A percentile compares a stretch with the other conserved stretches of the same genome.
These are phyloP conservation scores for Spinacia oleracea DNA, from an alignment of 179 eudicot genomes.

Conservation along the genomic window DNA sequence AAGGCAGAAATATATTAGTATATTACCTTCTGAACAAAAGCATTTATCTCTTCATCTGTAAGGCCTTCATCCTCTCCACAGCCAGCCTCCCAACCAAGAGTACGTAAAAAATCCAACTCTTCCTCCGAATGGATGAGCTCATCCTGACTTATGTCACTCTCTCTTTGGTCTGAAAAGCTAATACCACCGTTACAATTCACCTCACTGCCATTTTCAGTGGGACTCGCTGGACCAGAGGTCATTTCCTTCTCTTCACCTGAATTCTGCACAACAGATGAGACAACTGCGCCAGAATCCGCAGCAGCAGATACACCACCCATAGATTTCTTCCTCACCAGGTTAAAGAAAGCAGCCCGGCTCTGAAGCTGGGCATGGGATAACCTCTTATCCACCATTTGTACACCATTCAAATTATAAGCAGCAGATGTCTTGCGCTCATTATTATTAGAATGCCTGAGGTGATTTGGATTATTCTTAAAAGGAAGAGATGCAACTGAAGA, in stretches of 20 bases:
- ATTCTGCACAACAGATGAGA: constrained; percentile 39
- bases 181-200: constrained; percentile 41
- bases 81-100: constrained; percentile 87
- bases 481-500: constrained; percentile 40
- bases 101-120: constrained; percentile 77
- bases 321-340: constrained; percentile 73
- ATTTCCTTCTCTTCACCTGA: constrained; percentile 34
- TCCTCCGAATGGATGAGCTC: constrained; percentile 52
- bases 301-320: constrained; percentile 37
- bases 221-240: constrained; percentile 28
- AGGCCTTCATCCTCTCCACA: constrained; percentile 73
- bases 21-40: constrained; percentile 51
- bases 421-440: constrained; percentile 41
- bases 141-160: constrained; percentile 29
- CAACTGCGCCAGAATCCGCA: constrained; percentile 33
- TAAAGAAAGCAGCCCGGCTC: constrained; percentile 83
- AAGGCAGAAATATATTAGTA: constrained; percentile 22
- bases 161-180: constrained; percentile 33
- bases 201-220: constrained; percentile 32
- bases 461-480: constrained; percentile 36
- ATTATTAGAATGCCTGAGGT: constrained; percentile 25
- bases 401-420: constrained; percentile 31
- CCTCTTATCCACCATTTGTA: constrained; percentile 49
- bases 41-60: constrained; percentile 78
- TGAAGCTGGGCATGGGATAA: constrained; percentile 50